Base-by-base conservation (phyloP, 2,329 filamentous ascomycete species). In the Sclerotiophoma versabilis region DNA sequence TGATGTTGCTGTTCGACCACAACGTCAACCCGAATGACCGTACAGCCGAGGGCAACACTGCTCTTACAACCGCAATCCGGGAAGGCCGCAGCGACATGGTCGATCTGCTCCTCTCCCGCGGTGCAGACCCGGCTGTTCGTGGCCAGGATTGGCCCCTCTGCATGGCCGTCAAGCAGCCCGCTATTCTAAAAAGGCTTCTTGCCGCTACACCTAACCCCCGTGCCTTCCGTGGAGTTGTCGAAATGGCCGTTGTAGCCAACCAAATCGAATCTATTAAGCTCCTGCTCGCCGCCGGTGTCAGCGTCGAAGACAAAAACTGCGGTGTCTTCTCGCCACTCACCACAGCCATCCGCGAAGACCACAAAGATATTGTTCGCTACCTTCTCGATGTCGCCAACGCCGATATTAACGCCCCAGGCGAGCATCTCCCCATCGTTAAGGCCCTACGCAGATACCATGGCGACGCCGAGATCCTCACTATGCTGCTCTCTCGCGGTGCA, bases 301-400 rank as follows among this genome's bases (percentile, higher is more conserved):
- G 81, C 33, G 85, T 89, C 49, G 87, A 90, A 70, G 88, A 89
- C 74, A 87, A 87, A 75, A 90, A 88, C 66, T 87, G 86, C 17
- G 88, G 88, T 47, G 87, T 90, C 42, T 91, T 90, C 76, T 88
- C 85, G 0, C 85, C 86, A 0, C 79, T 90, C 4, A 90, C 87
- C 0, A 87, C 85, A 0, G 85, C 86, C 8, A 84, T 89, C 50
- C 84, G 87, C 11, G 87, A 90, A 71, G 77, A 84, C 22, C 80
- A 81, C 61, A 83, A 81, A 37, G 81, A 83, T 0, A 88, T 89
- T 50, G 84, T 88, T 33, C 71, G 71, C 4, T 89, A 80, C 74
- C 80, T 90, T 9, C 77, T 90, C 52, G 80, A 84, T 42, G 82
- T 86, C 57, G 86, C 81, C 1, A 81, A 81, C 8, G 87, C 87